Evolutionary conservation across 2,329 filamentous ascomycete genomes (phyloP).

Genomic region (Dactylella cylindrospora): DNA sequence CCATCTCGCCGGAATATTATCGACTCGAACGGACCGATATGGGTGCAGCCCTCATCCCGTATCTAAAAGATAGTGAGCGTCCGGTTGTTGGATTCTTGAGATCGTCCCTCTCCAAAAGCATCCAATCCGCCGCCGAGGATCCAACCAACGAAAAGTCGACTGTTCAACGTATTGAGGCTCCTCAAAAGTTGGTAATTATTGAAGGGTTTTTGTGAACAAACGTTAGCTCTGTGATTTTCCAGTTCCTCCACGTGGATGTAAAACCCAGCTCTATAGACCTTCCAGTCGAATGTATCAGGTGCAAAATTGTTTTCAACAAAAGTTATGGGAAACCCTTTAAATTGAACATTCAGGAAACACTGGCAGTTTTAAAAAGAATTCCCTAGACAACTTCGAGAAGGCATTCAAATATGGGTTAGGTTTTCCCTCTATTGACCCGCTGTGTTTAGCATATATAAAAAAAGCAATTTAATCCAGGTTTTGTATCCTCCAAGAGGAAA

Average conservation of each 20-base stretch:
- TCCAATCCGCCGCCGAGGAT: background rate
- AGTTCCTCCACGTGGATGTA: too few relatives aligned
- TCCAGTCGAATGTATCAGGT: slow-evolving; percentile 12
- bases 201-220: background rate
- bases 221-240: background rate
- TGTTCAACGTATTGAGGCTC: too few relatives aligned
- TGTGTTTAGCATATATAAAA: slow-evolving; percentile 1
- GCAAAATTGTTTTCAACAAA: slow-evolving; percentile 21
- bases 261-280: too few relatives aligned
- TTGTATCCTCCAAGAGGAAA: too few relatives aligned
- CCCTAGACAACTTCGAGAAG: slow-evolving; percentile 40
- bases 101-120: background rate
- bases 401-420: slow-evolving; percentile 32
- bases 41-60: slow-evolving; percentile 31
- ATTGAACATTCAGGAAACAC: slow-evolving; percentile 15
- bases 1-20: slow-evolving; percentile 44
- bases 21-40: slow-evolving; percentile 22
- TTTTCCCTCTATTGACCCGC: slow-evolving; percentile 19
- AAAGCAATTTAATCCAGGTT: too few relatives aligned
- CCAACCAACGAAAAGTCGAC: too few relatives aligned
- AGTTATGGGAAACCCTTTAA: slow-evolving; percentile 1
- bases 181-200: too few relatives aligned
- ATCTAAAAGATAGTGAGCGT: slow-evolving; percentile 1
- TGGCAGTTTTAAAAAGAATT: slow-evolving; percentile 39
- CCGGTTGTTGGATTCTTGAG: background rate